These are phyloP conservation scores for Botrytis cinerea DNA, from an alignment of 2,329 filamentous ascomycete species.

Conservation along the genomic window DNA sequence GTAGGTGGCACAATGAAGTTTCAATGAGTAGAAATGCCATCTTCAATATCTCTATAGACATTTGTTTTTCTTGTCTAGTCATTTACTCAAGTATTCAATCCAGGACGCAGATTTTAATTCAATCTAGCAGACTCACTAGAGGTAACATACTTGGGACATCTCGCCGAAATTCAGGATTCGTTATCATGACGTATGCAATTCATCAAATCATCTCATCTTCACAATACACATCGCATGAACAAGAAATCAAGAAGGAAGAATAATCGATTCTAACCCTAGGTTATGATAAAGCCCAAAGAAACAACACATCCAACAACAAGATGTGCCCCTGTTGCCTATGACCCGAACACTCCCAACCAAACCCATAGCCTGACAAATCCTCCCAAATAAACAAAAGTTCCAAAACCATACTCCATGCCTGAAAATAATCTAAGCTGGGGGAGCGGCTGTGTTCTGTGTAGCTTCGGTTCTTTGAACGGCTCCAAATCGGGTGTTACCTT, in stretches of 20 bases:
- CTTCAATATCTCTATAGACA: neutral
- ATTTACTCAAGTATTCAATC: neutral
- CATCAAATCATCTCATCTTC: neutral
- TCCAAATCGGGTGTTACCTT: slow-evolving; percentile 57
- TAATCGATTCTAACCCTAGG: neutral
- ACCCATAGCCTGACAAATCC: neutral
- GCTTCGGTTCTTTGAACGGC: slow-evolving; percentile 51
- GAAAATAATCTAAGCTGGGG: slow-evolving; percentile 29
- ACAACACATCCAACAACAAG: neutral
- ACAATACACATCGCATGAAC: neutral
- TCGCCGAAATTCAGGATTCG: neutral
- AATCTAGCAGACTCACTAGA: neutral
- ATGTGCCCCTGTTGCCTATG: neutral
- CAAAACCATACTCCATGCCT: neutral
- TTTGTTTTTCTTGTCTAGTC: neutral
- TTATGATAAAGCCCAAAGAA: neutral
- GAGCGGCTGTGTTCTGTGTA: slow-evolving; percentile 36
- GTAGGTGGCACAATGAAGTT: slow-evolving; percentile 11
- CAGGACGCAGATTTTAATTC: neutral
- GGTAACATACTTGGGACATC: neutral
- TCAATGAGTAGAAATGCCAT: neutral
- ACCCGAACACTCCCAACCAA: slow-evolving; percentile 1
- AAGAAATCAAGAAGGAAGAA: neutral
- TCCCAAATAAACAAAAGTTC: neutral
- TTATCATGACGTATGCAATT: neutral